Evolutionary conservation across 352 stramenopile genomes (phyloP).

Genomic region (Saprolegnia diclina): DNA sequence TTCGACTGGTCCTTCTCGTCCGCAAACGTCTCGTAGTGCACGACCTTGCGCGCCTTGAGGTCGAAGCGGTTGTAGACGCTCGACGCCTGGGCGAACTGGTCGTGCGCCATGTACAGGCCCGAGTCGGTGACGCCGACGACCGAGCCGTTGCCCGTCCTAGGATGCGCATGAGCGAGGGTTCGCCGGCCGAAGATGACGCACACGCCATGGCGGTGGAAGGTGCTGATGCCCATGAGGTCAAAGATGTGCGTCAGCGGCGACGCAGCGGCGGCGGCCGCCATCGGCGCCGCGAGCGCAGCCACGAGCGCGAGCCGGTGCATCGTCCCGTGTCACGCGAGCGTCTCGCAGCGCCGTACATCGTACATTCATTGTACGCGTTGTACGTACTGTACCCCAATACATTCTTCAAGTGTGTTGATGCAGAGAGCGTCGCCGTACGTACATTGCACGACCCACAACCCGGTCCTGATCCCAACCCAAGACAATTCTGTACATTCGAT

Average conservation of each 20-base stretch:
- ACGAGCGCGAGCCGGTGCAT: neutral
- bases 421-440: neutral
- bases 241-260: slow-evolving; percentile 4
- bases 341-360: too few relatives aligned
- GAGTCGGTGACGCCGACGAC: slow-evolving; percentile 72
- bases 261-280: neutral
- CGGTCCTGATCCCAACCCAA: too few relatives aligned
- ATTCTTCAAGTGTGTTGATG: too few relatives aligned
- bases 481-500: too few relatives aligned
- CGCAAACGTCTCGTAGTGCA: slow-evolving; percentile 76
- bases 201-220: slow-evolving; percentile 17
- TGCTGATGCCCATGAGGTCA: slow-evolving; percentile 17
- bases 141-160: slow-evolving; percentile 44
- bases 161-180: neutral
- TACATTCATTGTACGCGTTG: too few relatives aligned
- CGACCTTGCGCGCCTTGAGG: slow-evolving; percentile 59
- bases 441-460: too few relatives aligned
- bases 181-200: neutral
- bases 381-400: too few relatives aligned
- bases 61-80: slow-evolving; percentile 55
- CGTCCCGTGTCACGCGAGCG: too few relatives aligned
- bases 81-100: slow-evolving; percentile 57
- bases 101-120: slow-evolving; percentile 69
- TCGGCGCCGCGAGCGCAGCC: neutral
- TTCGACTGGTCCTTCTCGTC: slow-evolving; percentile 63